phyloP scores from a whole-genome alignment of 2,329 filamentous ascomycete genomes.

The Arthroderma sp. region DNA sequence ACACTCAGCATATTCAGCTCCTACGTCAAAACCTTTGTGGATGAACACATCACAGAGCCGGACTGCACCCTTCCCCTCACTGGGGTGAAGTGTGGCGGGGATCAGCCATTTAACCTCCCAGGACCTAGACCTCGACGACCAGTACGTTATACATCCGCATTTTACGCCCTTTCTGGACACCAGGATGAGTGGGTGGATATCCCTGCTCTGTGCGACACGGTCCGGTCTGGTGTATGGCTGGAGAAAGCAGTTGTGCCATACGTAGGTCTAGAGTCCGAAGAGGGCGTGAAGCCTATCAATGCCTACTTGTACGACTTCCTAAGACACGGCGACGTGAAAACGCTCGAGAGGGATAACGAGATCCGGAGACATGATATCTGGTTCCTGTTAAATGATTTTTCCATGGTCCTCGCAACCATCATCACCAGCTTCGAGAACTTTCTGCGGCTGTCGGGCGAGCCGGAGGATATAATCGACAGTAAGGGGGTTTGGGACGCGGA shows the following conservation, averaged over 20 bases:
- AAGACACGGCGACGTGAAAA: slow-evolving; percentile 53
- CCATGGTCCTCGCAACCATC: slow-evolving; percentile 33
- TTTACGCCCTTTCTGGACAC: slow-evolving; percentile 57
- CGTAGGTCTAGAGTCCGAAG: slow-evolving; percentile 47
- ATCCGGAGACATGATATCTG: slow-evolving; percentile 56
- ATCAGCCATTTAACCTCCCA: slow-evolving; percentile 6
- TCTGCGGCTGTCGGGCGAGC: slow-evolving; percentile 15
- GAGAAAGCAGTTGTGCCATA: slow-evolving; percentile 62
- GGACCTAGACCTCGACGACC: slow-evolving; percentile 12
- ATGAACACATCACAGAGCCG: slow-evolving; percentile 45
- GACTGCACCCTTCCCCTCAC: slow-evolving; percentile 50
- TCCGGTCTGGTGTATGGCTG: slow-evolving; percentile 57
- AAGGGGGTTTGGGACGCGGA: slow-evolving; percentile 18
- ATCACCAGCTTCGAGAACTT: slow-evolving; percentile 21
- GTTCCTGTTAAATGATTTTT: slow-evolving; percentile 58
- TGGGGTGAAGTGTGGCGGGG: slow-evolving; percentile 31
- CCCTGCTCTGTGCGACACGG: slow-evolving; percentile 52
- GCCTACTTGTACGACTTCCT: slow-evolving; percentile 57
- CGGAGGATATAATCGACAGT: slow-evolving; percentile 15
- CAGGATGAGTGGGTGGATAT: slow-evolving; percentile 52
- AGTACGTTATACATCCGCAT: slow-evolving; percentile 41
- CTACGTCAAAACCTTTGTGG: slow-evolving; percentile 57
- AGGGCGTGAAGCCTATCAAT: slow-evolving; percentile 32
- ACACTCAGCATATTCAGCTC: slow-evolving; percentile 52
- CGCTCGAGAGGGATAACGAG: slow-evolving; percentile 50